phyloP scores from a whole-genome alignment of 495 filamentous ascomycete genomes.

The Trichoderma erinaceum region DNA sequence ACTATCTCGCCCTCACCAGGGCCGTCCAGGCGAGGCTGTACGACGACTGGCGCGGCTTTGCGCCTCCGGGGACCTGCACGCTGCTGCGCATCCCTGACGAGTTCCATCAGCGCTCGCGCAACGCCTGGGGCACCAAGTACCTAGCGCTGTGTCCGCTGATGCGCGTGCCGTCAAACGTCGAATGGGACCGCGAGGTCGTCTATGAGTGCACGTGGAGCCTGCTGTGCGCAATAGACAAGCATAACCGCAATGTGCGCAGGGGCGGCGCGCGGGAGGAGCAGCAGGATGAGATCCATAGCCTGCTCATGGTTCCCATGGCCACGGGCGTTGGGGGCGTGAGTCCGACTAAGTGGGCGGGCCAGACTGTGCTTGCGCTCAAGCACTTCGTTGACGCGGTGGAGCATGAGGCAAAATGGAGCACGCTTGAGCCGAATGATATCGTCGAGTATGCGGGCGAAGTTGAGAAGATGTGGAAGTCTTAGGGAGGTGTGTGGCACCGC shows the following conservation, averaged over 20 bases:
- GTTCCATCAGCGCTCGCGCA: slow-evolving; percentile 4
- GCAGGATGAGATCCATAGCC: slow-evolving; percentile 30
- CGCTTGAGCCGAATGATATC: not conserved
- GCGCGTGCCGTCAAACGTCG: slow-evolving; percentile 33
- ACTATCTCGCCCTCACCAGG: slow-evolving; percentile 42
- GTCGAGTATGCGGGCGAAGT: not conserved
- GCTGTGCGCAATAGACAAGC: slow-evolving; percentile 39
- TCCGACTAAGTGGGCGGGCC: slow-evolving; percentile 41
- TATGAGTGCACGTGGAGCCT: slow-evolving; percentile 50
- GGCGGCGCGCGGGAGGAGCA: slow-evolving; percentile 10
- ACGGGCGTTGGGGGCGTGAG: slow-evolving; percentile 41
- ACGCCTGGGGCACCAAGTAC: slow-evolving; percentile 33
- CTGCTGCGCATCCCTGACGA: slow-evolving; percentile 35
- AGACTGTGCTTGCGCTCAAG: slow-evolving; percentile 45
- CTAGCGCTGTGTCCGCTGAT: slow-evolving; percentile 49
- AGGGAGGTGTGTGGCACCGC: not conserved
- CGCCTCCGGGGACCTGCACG: slow-evolving; percentile 44
- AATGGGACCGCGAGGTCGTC: slow-evolving; percentile 49
- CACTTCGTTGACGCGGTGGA: slow-evolving; percentile 41
- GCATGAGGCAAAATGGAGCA: slow-evolving; percentile 21
- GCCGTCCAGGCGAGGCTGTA: slow-evolving; percentile 38
- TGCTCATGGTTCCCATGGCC: slow-evolving; percentile 46
- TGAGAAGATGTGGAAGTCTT: slow-evolving; percentile 6
- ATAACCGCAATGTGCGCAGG: slow-evolving; percentile 28
- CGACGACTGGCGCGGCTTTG: slow-evolving; percentile 41